These are phyloP conservation scores for Aspergillus ochraceus DNA, from an alignment of 2,329 filamentous ascomycete genomes.

Conservation along the genomic window DNA sequence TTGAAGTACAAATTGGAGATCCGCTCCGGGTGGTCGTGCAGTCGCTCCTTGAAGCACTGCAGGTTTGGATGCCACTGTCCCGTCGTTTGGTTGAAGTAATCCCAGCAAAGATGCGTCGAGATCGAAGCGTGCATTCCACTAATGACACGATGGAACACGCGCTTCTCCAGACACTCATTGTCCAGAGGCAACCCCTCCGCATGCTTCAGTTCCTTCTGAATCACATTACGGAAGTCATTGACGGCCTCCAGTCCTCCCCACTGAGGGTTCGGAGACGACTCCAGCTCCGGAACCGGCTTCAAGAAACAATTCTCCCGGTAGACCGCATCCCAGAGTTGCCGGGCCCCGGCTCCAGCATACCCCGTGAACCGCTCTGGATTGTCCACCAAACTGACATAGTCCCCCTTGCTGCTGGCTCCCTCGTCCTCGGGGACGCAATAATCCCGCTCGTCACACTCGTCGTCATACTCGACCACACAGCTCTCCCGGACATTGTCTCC, in stretches of 20 bases:
- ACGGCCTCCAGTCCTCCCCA: slow-evolving; percentile 56
- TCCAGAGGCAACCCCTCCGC: slow-evolving; percentile 69
- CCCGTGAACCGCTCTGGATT: slow-evolving; percentile 97
- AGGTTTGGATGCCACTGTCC: slow-evolving; percentile 91
- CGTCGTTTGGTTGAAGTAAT: slow-evolving; percentile 92
- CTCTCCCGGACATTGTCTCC: slow-evolving; percentile 89
- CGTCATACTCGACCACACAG: slow-evolving; percentile 95
- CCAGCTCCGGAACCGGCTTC: slow-evolving; percentile 39
- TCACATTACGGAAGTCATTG: slow-evolving; percentile 61
- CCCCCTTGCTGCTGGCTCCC: slow-evolving; percentile 78
- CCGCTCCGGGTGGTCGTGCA: slow-evolving; percentile 82
- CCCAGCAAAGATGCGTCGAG: slow-evolving; percentile 92
- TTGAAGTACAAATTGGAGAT: slow-evolving; percentile 99
- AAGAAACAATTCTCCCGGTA: slow-evolving; percentile 97
- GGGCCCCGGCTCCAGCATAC: slow-evolving; percentile 79
- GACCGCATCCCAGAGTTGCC: slow-evolving; percentile 94
- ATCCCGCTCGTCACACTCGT: slow-evolving; percentile 93
- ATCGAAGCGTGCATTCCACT: slow-evolving; percentile 99
- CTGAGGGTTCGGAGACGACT: slow-evolving; percentile 31
- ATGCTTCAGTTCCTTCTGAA: slow-evolving; percentile 47
- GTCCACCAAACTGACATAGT: slow-evolving; percentile 90
- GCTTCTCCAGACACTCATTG: slow-evolving; percentile 94
- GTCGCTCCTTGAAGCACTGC: slow-evolving; percentile 81
- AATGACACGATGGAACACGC: slow-evolving; percentile 94
- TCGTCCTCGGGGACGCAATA: slow-evolving; percentile 97